Evolutionary conservation across 2,329 filamentous ascomycete species (phyloP), one percentile per base, ranked within the genome.

Genomic region (Coniochaeta sp.): DNA sequence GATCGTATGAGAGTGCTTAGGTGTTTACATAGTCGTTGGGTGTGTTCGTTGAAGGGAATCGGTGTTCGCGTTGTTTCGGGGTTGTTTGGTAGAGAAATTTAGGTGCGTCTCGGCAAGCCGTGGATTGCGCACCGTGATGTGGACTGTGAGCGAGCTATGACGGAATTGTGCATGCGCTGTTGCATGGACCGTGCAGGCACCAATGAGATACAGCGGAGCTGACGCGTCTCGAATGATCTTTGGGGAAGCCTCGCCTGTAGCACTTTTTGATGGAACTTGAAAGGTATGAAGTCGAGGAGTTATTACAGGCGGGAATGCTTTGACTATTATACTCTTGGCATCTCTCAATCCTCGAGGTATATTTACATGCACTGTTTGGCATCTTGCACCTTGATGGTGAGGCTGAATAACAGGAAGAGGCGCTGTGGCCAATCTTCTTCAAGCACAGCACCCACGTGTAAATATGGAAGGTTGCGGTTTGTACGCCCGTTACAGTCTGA

Each of bases 81-180:
- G n/a, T n/a, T n/a, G n/a, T n/a, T n/a, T n/a, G n/a, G n/a, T n/a
- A n/a, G 38, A n/a, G 45, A 30, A 16, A 33, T 48, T 35, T 22
- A 49, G 47, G 31, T 14, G 22, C n/a, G 18, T n/a, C 14, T n/a
- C n/a, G n/a, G n/a, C n/a, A n/a, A n/a, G n/a, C 14, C 12, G 27
- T 22, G 13, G 20, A n/a, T 24, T 49, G 31, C n/a, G 31, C 4
- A 35, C 26, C 18, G 4, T 48, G 16, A 14, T 16, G 47, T 27
- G 13, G 28, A 31, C n/a, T 31, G 27, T 48, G 26, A 48, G 27
- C 7, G 10, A 28, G 13, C 14, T 30, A 42, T 42, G 38, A 42
- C 38, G 38, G n/a, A 42, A 42, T 42, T 26, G 20, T 42, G 38
- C 38, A n/a, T n/a, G n/a, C n/a, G n/a, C n/a, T n/a, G n/a, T n/a